Base-by-base conservation (phyloP, 1,284 basidiomycete genomes). In the Mycena sp. region DNA sequence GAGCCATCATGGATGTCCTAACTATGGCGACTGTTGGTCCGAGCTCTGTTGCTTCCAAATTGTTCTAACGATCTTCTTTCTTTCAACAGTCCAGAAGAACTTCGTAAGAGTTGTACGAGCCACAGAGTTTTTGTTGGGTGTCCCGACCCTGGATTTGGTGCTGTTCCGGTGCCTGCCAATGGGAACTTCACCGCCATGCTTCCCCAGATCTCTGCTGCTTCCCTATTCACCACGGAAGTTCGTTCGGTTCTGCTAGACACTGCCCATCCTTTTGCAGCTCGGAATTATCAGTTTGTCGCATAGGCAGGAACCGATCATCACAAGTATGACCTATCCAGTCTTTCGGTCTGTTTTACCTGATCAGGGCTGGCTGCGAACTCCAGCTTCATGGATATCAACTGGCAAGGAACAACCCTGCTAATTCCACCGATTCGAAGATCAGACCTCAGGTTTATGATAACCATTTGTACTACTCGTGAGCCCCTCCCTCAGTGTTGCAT, bases 371-470 rank as follows among this genome's bases (percentile, higher is more conserved):
- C n/a, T n/a, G n/a, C n/a, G n/a, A n/a, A n/a, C n/a, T 30, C 9
- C 48, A 93, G 90, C 65, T 91, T 92, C 73, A 92, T 92, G 89
- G 90, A 93, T 69, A 70, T 89, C 53, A 86, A 84, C 67, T 93
- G 91, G 91, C 91, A 93, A 71, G 80, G 69, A 81, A 87, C 69
- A 80, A 85, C 71, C 87, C 87, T 17, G 21, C 89, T 2, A 93
- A 93, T 71, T 91, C 91, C 11, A 86, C 87, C 1, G 78, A 86
- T 56, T 90, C 87, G 26, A 82, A 83, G 1, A 82, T 83, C 32
- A 91, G 91, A 0, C 87, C 90, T 17, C 87, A 83, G 35, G n/a
- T n/a, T n/a, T n/a, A n/a, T n/a, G n/a, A n/a, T n/a, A n/a, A n/a
- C n/a, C n/a, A n/a, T n/a, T n/a, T n/a, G n/a, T n/a, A n/a, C n/a